These are phyloP conservation scores for Rheum nobile DNA, from an alignment of 148 eudicot species.

Conservation along the genomic window DNA sequence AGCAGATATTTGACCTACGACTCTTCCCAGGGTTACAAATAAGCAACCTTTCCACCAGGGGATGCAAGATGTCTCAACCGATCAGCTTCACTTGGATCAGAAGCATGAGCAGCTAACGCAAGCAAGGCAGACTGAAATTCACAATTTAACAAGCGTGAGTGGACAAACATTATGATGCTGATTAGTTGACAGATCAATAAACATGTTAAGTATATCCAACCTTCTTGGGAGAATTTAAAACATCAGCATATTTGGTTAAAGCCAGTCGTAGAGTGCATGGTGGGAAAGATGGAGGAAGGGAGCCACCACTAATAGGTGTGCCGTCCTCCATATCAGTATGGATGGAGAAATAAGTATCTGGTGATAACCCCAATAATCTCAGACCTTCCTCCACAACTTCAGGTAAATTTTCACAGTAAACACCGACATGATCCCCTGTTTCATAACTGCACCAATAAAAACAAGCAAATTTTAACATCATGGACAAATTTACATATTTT, in stretches of 20 bases:
- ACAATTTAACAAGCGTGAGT: neutral
- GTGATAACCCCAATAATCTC: conserved; percentile 44
- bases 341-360: conserved; percentile 66
- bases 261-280: conserved; percentile 76
- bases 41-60: conserved; percentile 81
- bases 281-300: conserved; percentile 84
- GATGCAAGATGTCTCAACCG: conserved; percentile 77
- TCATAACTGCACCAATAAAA: conserved; percentile 54
- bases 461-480: conserved; percentile 1
- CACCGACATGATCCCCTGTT: conserved; percentile 99
- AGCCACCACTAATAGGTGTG: conserved; percentile 34
- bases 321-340: conserved; percentile 83
- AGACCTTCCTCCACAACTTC: conserved; percentile 83
- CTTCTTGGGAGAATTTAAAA: conserved; percentile 82
- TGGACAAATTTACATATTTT: neutral
- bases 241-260: conserved; percentile 75
- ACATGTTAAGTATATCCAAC: conserved; percentile 18
- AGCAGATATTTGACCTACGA: neutral
- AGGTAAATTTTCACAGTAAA: conserved; percentile 64
- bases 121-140: conserved; percentile 66
- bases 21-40: neutral
- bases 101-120: conserved; percentile 87
- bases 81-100: conserved; percentile 85
- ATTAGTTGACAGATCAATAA: neutral
- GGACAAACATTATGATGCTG: neutral